Evolutionary conservation across 176 grass and related monocot species (phyloP), one percentile per base, ranked within the genome.

Genomic region (Carex pumila): DNA sequence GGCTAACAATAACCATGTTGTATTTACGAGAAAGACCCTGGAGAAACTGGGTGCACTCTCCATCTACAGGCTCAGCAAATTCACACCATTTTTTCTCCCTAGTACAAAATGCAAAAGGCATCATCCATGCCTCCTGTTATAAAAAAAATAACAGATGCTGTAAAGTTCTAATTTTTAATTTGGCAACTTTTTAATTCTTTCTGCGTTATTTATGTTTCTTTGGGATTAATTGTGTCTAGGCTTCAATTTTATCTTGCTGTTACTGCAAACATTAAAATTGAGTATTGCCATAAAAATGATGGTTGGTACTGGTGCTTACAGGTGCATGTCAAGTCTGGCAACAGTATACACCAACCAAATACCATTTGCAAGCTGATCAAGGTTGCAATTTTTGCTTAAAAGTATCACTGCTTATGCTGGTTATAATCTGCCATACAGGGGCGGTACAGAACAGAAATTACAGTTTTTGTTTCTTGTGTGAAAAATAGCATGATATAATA

Each of bases 31-130:
- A 88, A 82, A 99, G 80, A 77, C 90, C 88, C 83, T 95, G 91
- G 87, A 99, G 93, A 72, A 93, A 90, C 61, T 93, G 96, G 83
- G 96, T 99, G 65, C 88, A 86, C 76, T 95, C 91, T 81, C 96
- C 96, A 91, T 99, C 84, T 85, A 95, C 34, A 0, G 92, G 89
- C 61, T 99, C 96, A 49, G 93, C 93, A 90, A 99, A 99, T 81
- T 99, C 96, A 85, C 93, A 99, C 96, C 96, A 99, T 71, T 79
- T 91, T 86, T 99, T 99, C 84, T 99, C 96, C 56, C 96, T 85
- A 6, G 96, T 99, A 86, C 96, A 99, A 71, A 99, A 99, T 25
- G 96, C 93, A 90, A 99, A 99, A 77, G 96, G 96, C 96, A 99
- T 93, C 62, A 86, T 99, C 96, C 93, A 99, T 70, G 96, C 96